A percentile compares a stretch with the other conserved stretches of the same genome.
These are phyloP conservation scores for Effrenium voratum DNA, from an alignment of 73 alveolate genomes.

Conservation along the genomic window DNA sequence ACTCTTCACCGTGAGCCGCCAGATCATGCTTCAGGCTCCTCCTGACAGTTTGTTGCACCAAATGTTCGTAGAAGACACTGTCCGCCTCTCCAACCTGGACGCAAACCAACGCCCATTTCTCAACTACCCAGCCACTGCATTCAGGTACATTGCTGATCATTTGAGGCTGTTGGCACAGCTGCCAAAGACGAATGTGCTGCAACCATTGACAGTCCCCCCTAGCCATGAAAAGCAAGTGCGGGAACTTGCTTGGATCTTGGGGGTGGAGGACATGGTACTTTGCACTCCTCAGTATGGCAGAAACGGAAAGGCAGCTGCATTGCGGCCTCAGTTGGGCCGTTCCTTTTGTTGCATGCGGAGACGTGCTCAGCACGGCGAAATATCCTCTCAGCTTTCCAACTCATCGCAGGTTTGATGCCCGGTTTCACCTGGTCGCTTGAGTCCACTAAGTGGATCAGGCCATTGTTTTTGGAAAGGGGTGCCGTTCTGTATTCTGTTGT, in stretches of 20 bases:
- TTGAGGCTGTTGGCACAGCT: slow-evolving; percentile 54
- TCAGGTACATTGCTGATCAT: slow-evolving; percentile 50
- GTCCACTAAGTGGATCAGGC: too few relatives aligned
- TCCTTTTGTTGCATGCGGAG: slow-evolving; percentile 55
- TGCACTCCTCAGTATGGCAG: slow-evolving; percentile 31
- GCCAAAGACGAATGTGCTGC: slow-evolving; percentile 29
- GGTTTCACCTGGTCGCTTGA: too few relatives aligned
- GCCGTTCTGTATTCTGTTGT: too few relatives aligned
- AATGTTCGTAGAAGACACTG: slow-evolving; percentile 29
- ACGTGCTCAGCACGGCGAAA: background rate
- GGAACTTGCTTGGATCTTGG: slow-evolving; percentile 84
- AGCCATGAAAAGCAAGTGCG: slow-evolving; percentile 35
- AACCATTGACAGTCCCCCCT: slow-evolving; percentile 56
- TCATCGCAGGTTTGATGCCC: too few relatives aligned
- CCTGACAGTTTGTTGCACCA: background rate
- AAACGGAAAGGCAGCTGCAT: background rate
- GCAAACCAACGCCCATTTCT: slow-evolving; percentile 60
- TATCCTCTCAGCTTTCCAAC: background rate
- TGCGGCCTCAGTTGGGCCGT: background rate
- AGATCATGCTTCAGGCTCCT: slow-evolving; percentile 85
- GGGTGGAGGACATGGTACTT: slow-evolving; percentile 53
- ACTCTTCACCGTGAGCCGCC: slow-evolving; percentile 53
- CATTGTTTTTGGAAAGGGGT: too few relatives aligned
- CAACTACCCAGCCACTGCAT: slow-evolving; percentile 69
- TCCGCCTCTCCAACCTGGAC: slow-evolving; percentile 47